Evolutionary conservation across 257 asterid genomes (phyloP).

Genomic region (Cynanchum wilfordii): DNA sequence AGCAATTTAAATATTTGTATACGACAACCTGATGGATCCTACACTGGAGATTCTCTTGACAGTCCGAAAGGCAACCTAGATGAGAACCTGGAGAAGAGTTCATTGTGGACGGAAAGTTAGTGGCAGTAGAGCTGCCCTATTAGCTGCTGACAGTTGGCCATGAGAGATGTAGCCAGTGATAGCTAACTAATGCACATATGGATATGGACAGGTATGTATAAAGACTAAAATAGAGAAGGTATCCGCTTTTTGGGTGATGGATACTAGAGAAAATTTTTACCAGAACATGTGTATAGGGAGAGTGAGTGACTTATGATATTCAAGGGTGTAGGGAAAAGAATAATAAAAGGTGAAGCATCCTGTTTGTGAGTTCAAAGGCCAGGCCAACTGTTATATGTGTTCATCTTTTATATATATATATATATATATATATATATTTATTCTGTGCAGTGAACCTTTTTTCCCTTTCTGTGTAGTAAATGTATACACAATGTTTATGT

Average conservation of each 20-base stretch:
- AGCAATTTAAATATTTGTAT: constrained; percentile 74
- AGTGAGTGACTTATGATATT: constrained; percentile 29
- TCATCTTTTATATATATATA: constrained; percentile 5
- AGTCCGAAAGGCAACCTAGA: constrained; percentile 60
- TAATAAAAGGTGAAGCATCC: constrained; percentile 19
- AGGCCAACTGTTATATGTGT: constrained; percentile 11
- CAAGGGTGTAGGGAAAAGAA: constrained; percentile 19
- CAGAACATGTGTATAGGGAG: constrained; percentile 24
- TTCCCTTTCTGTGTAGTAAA: constrained; percentile 8
- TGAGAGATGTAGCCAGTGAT: constrained; percentile 24
- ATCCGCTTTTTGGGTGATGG: constrained; percentile 45
- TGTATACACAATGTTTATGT: constrained; percentile 34
- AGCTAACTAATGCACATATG: constrained; percentile 34
- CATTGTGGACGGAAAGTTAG: constrained; percentile 16
- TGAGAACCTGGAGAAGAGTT: constrained; percentile 29
- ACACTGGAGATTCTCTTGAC: constrained; percentile 72
- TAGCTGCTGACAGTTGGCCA: constrained; percentile 14
- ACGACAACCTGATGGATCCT: constrained; percentile 82
- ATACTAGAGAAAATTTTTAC: constrained; percentile 21
- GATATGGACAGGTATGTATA: constrained; percentile 21
- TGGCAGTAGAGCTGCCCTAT: not conserved
- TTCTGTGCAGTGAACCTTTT: constrained; percentile 7
- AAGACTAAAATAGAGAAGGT: constrained; percentile 25
- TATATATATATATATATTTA: not conserved
- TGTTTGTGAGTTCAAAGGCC: constrained; percentile 14